Percentiles rank a stretch among this genome's conserved stretches.
Evolutionary conservation across 345 rosid species (phyloP).

Genomic region (Salix arbutifolia): DNA sequence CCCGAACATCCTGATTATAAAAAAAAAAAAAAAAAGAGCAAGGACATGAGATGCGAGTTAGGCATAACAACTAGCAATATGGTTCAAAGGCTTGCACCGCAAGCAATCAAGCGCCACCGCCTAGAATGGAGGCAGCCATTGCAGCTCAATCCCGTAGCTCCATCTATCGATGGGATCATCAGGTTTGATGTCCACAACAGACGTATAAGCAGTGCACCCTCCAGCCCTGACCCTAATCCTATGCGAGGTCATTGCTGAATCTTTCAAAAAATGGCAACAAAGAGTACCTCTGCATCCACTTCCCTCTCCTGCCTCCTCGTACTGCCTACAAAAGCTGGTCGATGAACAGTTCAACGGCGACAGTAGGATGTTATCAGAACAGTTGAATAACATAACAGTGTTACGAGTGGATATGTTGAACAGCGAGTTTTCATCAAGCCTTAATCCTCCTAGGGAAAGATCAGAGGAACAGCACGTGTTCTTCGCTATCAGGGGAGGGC

Average conservation of each 20-base stretch:
- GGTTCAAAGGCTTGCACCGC: neutral
- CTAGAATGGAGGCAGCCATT: slow-evolving; percentile 47
- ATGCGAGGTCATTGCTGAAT: slow-evolving; percentile 46
- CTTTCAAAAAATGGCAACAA: slow-evolving; percentile 64
- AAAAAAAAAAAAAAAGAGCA: neutral
- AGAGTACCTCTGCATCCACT: slow-evolving; percentile 43
- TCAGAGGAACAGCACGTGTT: slow-evolving; percentile 47
- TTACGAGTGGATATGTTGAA: slow-evolving; percentile 55
- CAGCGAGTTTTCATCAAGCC: slow-evolving; percentile 43
- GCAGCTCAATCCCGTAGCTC: slow-evolving; percentile 59
- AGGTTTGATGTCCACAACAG: slow-evolving; percentile 34
- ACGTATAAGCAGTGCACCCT: slow-evolving; percentile 58
- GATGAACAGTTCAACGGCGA: slow-evolving; percentile 56
- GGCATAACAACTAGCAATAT: neutral
- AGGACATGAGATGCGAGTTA: neutral
- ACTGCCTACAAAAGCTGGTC: slow-evolving; percentile 45
- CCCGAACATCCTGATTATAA: no score
- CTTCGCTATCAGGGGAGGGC: slow-evolving; percentile 34
- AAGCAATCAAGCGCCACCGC: neutral
- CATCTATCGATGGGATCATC: slow-evolving; percentile 28
- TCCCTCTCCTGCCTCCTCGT: slow-evolving; percentile 34
- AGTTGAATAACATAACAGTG: slow-evolving; percentile 57
- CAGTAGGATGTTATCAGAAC: slow-evolving; percentile 35
- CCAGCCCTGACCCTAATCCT: slow-evolving; percentile 49
- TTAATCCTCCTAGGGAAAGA: slow-evolving; percentile 40